Conservation (phyloP, 441 rosid species). For the Erodium texanum region DNA sequence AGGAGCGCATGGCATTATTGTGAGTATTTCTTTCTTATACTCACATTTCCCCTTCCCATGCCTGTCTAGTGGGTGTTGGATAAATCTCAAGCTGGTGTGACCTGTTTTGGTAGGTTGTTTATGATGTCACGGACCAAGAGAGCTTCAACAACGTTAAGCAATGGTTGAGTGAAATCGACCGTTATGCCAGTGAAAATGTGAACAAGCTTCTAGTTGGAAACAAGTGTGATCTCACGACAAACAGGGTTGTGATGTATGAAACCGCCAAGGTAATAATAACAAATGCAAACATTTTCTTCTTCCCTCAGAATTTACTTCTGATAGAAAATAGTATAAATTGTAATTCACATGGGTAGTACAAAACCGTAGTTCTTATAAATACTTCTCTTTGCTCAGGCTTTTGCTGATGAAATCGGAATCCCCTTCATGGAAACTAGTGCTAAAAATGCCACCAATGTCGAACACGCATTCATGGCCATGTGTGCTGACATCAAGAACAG, state of each 20-base stretch:
- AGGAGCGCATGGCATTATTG: constrained; percentile 64
- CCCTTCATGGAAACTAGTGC: constrained; percentile 85
- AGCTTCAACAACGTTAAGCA: constrained; percentile 80
- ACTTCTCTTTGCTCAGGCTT: constrained; percentile 36
- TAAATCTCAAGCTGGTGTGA: constrained; percentile 14
- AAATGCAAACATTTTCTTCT: neutral
- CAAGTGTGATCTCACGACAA: constrained; percentile 67
- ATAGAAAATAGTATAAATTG: neutral
- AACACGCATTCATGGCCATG: constrained; percentile 85
- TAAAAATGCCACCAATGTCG: constrained; percentile 59
- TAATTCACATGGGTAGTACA: neutral
- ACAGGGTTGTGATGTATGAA: constrained; percentile 61
- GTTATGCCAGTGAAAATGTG: constrained; percentile 74
- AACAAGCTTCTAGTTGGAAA: constrained; percentile 81
- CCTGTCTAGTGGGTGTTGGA: neutral
- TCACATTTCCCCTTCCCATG: neutral
- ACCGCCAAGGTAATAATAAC: constrained; percentile 53
- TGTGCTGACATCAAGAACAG: constrained; percentile 59
- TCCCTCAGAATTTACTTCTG: neutral
- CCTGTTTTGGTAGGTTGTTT: constrained; percentile 42
- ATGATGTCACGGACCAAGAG: constrained; percentile 76
- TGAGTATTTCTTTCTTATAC: constrained; percentile 10
- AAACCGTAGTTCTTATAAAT: neutral
- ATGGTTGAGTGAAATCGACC: constrained; percentile 75
- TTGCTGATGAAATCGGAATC: constrained; percentile 75